Conservation (phyloP, 768 basidiomycete genomes). For the Hortiboletus flavorubellus region DNA sequence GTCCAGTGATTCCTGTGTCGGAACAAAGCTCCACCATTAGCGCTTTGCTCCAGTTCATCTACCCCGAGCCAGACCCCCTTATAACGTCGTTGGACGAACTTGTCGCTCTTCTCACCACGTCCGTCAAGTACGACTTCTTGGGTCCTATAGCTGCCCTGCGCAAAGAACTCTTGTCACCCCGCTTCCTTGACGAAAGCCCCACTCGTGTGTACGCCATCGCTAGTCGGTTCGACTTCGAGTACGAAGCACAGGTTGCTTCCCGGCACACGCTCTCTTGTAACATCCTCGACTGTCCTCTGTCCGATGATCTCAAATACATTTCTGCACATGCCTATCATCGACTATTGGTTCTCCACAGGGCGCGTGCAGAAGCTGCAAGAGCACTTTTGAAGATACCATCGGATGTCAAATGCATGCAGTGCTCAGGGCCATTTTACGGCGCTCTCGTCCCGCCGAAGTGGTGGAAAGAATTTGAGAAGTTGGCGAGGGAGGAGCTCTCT, state of each 20-base stretch:
- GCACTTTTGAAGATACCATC: constrained; percentile 44
- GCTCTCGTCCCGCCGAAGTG: constrained; percentile 56
- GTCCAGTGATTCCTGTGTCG: constrained; percentile 52
- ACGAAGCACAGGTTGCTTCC: constrained; percentile 62
- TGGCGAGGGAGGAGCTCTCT: constrained; percentile 56
- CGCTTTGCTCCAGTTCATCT: constrained; percentile 55
- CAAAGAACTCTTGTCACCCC: constrained; percentile 45
- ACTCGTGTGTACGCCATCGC: constrained; percentile 70
- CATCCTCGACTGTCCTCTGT: constrained; percentile 54
- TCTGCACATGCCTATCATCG: constrained; percentile 67
- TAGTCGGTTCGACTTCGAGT: constrained; percentile 58
- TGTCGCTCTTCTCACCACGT: constrained; percentile 45
- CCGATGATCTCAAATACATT: constrained; percentile 62
- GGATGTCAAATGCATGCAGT: constrained; percentile 63
- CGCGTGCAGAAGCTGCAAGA: constrained; percentile 48
- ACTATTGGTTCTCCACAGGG: constrained; percentile 57
- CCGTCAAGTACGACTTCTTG: constrained; percentile 62
- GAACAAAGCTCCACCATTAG: constrained; percentile 47
- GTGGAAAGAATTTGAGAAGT: constrained; percentile 62
- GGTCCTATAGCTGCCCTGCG: constrained; percentile 49
- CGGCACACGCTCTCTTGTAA: constrained; percentile 50
- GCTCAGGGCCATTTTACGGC: constrained; percentile 49
- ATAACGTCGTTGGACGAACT: constrained; percentile 54
- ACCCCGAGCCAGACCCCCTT: constrained; percentile 55
- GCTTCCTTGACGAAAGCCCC: constrained; percentile 47